phyloP scores from a whole-genome alignment of 306 rosid species.

The Casuarina cunninghamiana region DNA sequence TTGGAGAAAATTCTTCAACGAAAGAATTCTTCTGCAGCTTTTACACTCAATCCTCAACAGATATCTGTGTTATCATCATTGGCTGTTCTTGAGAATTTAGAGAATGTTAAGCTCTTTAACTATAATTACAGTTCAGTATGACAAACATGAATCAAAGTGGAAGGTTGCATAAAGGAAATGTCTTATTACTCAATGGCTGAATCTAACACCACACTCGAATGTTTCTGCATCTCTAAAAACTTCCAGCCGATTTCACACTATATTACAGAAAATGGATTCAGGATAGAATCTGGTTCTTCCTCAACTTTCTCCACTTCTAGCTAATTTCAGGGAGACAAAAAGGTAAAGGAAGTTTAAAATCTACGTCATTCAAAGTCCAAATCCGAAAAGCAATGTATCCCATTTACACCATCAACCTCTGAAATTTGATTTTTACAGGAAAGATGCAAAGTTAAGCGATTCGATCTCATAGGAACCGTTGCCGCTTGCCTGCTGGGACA shows the following conservation, averaged over 20 bases:
- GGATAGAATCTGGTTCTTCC: not conserved
- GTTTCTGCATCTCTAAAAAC: too few relatives aligned
- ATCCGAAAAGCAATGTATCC: constrained; percentile 35
- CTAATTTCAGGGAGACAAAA: not conserved
- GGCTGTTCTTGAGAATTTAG: not conserved
- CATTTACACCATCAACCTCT: constrained; percentile 47
- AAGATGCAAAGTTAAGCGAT: constrained; percentile 1
- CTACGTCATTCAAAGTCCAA: constrained; percentile 34
- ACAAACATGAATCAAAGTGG: not conserved
- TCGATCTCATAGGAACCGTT: constrained; percentile 41
- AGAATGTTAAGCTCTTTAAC: not conserved
- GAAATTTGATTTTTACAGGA: constrained; percentile 26
- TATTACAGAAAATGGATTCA: not conserved
- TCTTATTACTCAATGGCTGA: not conserved
- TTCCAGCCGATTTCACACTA: not conserved
- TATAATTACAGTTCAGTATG: not conserved
- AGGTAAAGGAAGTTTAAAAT: constrained; percentile 20
- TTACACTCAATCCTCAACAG: not conserved
- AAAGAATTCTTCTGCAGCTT: too few relatives aligned
- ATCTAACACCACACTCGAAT: not conserved
- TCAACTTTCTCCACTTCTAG: not conserved
- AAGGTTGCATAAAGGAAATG: not conserved
- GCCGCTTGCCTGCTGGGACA: constrained; percentile 42
- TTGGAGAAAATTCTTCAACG: too few relatives aligned
- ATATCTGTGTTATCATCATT: not conserved